Percentiles rank a stretch among this genome's conserved stretches.
Conservation (phyloP, 345 rosid species). For the Dovyalis caffra region DNA sequence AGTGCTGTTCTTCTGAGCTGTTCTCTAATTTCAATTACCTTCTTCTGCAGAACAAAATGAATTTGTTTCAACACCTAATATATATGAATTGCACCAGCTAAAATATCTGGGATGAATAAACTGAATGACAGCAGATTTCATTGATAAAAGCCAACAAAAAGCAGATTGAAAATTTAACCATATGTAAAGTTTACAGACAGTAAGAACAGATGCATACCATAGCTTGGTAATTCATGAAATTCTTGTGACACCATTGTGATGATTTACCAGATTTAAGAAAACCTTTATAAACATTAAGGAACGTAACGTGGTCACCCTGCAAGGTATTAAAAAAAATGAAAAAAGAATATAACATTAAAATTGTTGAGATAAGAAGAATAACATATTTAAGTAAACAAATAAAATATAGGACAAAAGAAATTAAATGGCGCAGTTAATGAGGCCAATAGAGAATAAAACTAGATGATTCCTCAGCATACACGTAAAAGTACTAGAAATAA, state of each 20-base stretch:
- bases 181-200: conserved; percentile 8
- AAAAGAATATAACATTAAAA: neutral
- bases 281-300: conserved; percentile 86
- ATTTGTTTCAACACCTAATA: neutral
- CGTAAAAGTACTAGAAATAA: neutral
- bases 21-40: conserved; percentile 70
- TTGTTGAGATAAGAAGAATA: neutral
- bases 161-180: neutral
- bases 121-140: neutral
- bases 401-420: neutral
- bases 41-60: conserved; percentile 51
- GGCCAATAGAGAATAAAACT: neutral
- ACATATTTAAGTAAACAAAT: neutral
- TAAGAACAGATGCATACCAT: conserved; percentile 50
- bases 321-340: conserved; percentile 15
- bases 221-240: conserved; percentile 78
- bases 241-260: conserved; percentile 79
- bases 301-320: conserved; percentile 95
- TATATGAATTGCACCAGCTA: neutral
- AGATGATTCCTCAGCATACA: neutral
- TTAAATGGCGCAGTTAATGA: neutral
- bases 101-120: conserved; percentile 7
- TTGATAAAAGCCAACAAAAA: neutral
- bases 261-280: conserved; percentile 84
- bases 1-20: conserved; percentile 73